These are phyloP conservation scores for Vachellia pachyceras DNA, from an alignment of 306 rosid species.

Conservation along the genomic window DNA sequence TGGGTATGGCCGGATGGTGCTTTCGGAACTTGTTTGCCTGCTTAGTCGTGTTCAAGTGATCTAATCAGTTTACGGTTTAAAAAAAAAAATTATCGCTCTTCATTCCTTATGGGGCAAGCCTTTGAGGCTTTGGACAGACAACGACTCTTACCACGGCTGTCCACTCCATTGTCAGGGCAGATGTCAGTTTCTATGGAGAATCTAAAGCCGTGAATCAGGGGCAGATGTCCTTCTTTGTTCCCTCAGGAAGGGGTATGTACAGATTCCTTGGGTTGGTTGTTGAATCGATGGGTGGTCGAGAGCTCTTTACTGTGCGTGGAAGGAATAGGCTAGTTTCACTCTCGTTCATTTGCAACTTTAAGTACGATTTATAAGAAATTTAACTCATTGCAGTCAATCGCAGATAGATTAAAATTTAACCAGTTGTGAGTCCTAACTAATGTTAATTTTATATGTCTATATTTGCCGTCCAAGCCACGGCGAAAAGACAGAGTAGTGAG, in stretches of 20 bases:
- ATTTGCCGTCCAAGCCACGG: background rate
- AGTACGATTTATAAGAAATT: background rate
- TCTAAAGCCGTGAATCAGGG: background rate
- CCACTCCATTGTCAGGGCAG: slow-evolving; percentile 32
- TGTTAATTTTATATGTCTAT: background rate
- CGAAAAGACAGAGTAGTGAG: too few species aligned
- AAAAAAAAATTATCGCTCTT: slow-evolving; percentile 9
- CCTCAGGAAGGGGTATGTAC: background rate
- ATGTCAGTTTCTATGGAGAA: background rate
- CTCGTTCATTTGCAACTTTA: background rate
- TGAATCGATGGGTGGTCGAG: too few species aligned
- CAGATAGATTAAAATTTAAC: background rate
- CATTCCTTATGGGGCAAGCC: too few species aligned
- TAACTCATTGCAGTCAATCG: background rate
- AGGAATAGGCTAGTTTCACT: background rate
- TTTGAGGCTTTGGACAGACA: too few species aligned
- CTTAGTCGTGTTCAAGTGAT: too few species aligned
- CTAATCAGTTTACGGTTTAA: too few species aligned
- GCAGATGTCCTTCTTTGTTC: background rate
- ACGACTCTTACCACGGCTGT: slow-evolving; percentile 59
- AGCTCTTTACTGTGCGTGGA: background rate
- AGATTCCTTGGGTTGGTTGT: background rate
- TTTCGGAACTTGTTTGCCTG: too few species aligned
- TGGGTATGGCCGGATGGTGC: too few species aligned
- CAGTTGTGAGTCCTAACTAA: background rate